phyloP scores from a whole-genome alignment of 2,329 filamentous ascomycete species.

The Venturia nashicola region DNA sequence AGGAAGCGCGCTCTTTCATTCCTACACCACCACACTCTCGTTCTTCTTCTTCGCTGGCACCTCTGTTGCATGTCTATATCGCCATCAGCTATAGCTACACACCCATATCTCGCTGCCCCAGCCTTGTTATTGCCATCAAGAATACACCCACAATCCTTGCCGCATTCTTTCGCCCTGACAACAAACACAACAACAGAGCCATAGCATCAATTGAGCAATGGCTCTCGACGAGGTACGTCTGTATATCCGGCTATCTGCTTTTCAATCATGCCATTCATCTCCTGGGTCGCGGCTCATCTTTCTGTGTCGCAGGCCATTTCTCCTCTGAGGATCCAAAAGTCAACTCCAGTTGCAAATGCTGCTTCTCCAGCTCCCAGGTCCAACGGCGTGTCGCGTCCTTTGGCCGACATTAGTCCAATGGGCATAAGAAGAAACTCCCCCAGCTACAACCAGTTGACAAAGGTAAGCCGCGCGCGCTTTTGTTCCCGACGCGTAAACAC shows the following conservation, averaged over 20 bases:
- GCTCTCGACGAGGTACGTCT: constrained; percentile 7
- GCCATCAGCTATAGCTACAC: not conserved
- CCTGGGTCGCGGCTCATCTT: not conserved
- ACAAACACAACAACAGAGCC: not conserved
- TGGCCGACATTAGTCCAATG: constrained; percentile 80
- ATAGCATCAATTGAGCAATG: constrained; percentile 3
- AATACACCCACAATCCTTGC: not conserved
- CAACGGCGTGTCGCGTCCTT: constrained; percentile 40
- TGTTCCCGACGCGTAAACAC: constrained; percentile 5
- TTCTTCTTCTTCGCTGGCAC: not conserved
- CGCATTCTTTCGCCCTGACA: not conserved
- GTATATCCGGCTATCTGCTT: not conserved
- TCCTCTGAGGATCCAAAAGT: constrained; percentile 10
- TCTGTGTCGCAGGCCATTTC: not conserved
- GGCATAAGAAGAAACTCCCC: constrained; percentile 85
- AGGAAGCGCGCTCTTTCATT: not conserved
- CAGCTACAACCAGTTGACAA: constrained; percentile 66
- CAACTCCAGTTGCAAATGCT: constrained; percentile 1
- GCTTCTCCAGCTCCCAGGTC: constrained; percentile 7
- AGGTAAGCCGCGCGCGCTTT: constrained; percentile 39
- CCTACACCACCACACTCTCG: not conserved
- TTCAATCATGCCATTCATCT: not conserved
- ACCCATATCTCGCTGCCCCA: not conserved
- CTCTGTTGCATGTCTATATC: not conserved
- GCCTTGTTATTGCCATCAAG: not conserved